Percentiles rank a stretch among this genome's conserved stretches.
phyloP scores from a whole-genome alignment of 169 alveolate species.

The Cryptosporidium ubiquitum region DNA sequence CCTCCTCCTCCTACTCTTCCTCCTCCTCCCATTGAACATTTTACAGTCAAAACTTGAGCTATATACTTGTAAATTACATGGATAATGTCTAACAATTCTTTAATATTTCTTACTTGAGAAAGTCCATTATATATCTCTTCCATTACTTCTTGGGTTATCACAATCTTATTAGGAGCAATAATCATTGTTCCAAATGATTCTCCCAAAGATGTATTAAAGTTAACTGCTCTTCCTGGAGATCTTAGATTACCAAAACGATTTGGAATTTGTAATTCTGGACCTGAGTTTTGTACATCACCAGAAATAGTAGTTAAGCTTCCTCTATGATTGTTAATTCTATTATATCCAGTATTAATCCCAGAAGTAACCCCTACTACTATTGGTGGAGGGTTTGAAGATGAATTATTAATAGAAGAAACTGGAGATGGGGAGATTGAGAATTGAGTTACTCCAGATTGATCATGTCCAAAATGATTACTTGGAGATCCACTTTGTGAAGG shows the following conservation, averaged over 20 bases:
- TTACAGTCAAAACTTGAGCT: background rate
- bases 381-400: background rate
- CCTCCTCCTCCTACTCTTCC: too few species aligned
- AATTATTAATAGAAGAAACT: background rate
- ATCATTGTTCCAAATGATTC: background rate
- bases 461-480: background rate
- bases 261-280: background rate
- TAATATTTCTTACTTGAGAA: conserved; percentile 25
- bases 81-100: conserved; percentile 38
- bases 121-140: conserved; percentile 67
- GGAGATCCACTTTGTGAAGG: background rate
- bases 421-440: background rate
- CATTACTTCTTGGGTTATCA: conserved; percentile 36
- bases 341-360: background rate
- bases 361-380: background rate
- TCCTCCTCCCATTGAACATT: conserved; percentile 10
- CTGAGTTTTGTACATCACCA: background rate
- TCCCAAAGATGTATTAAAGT: background rate
- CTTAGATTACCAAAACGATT: background rate
- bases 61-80: conserved; percentile 28
- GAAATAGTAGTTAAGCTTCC: background rate
- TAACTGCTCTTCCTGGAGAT: background rate
- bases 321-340: background rate
- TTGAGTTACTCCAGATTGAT: background rate
- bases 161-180: background rate